Evolutionary conservation across 2,329 filamentous ascomycete species (phyloP).

Genomic region (Calonectria naviculata): DNA sequence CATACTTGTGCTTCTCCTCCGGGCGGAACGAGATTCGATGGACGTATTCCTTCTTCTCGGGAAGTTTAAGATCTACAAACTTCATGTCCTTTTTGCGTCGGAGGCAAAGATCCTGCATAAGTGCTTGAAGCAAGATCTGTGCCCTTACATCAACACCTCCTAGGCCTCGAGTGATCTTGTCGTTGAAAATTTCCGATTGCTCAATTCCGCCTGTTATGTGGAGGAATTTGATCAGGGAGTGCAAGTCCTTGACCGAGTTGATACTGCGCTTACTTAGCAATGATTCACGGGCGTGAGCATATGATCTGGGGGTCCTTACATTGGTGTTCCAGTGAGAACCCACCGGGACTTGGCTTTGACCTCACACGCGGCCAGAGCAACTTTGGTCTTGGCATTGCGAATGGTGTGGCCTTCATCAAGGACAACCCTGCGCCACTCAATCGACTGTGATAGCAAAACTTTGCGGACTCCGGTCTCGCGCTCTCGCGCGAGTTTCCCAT

Average conservation of each 20-base stretch:
- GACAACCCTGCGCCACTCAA: constrained; percentile 82
- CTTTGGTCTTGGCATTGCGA: constrained; percentile 80
- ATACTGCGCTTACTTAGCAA: constrained; percentile 58
- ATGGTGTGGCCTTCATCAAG: constrained; percentile 88
- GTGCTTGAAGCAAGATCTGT: constrained; percentile 74
- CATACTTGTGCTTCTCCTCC: constrained; percentile 82
- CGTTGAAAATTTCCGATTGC: constrained; percentile 78
- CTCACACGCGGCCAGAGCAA: constrained; percentile 73
- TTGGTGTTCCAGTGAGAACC: constrained; percentile 84
- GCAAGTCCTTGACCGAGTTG: constrained; percentile 84
- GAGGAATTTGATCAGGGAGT: constrained; percentile 83
- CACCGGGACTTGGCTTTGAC: constrained; percentile 79
- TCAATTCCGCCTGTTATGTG: constrained; percentile 81
- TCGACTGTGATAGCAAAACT: constrained; percentile 46
- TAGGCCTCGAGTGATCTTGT: constrained; percentile 70
- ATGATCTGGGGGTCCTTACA: constrained; percentile 57
- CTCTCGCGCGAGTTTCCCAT: constrained; percentile 79
- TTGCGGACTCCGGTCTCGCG: constrained; percentile 59
- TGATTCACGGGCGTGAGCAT: background rate
- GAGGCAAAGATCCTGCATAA: constrained; percentile 85
- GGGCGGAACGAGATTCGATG: constrained; percentile 79
- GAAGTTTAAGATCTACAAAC: constrained; percentile 85
- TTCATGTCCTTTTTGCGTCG: constrained; percentile 89
- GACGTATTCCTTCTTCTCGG: constrained; percentile 81
- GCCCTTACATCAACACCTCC: constrained; percentile 66